A percentile compares a stretch with the other conserved stretches of the same genome.
phyloP scores from a whole-genome alignment of 1,284 basidiomycete species.

The Austroboletus rostrupii region DNA sequence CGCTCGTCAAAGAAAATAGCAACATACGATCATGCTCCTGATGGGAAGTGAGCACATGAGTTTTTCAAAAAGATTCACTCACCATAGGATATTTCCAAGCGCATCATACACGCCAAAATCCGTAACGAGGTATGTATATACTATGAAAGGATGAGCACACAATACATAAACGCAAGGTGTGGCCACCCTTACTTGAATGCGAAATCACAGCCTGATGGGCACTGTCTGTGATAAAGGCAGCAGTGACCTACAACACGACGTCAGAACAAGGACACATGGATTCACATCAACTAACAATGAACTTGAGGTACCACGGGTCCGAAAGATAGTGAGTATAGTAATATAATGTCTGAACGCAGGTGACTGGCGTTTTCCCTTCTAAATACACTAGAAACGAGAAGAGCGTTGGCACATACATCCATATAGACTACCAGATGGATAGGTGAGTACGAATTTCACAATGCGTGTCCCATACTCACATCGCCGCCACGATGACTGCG shows the following conservation, averaged over 20 bases:
- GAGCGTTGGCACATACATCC: conserved; percentile 41
- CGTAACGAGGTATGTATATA: conserved; percentile 52
- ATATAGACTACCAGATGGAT: conserved; percentile 37
- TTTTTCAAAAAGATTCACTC: conserved; percentile 11
- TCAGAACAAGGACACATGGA: neutral
- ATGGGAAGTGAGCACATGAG: neutral
- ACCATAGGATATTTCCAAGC: conserved; percentile 45
- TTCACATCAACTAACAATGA: conserved; percentile 31
- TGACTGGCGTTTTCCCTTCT: conserved; percentile 35
- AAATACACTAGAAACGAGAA: neutral
- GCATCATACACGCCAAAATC: conserved; percentile 38
- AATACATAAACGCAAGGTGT: neutral
- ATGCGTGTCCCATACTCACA: neutral
- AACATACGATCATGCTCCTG: conserved; percentile 47
- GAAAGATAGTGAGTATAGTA: conserved; percentile 48
- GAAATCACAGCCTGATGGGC: conserved; percentile 53
- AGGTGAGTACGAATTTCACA: neutral
- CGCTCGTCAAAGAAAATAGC: neutral
- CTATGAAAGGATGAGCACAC: conserved; percentile 26
- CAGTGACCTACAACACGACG: conserved; percentile 36
- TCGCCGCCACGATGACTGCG: neutral
- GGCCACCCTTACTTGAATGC: conserved; percentile 41
- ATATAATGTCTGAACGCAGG: conserved; percentile 52
- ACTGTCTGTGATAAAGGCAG: conserved; percentile 48
- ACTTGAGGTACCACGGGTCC: conserved; percentile 44